phyloP scores from a whole-genome alignment of 1,139 yeast genomes.

The Zhuliangozyma blackwelliae region DNA sequence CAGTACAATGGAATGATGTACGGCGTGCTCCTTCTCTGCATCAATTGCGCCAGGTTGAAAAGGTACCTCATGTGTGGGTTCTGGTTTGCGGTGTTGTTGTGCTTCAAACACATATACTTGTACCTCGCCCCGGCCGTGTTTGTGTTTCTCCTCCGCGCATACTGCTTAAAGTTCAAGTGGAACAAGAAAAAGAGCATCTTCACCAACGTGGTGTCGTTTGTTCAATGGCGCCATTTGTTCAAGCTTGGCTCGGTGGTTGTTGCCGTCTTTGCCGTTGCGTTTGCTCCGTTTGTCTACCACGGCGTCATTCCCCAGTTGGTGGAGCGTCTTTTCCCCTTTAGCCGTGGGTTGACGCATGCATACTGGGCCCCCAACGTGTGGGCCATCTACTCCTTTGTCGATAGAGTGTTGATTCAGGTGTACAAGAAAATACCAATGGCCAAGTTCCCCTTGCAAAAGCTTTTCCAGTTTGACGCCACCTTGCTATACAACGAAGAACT shows the following conservation, averaged over 20 bases:
- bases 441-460: constrained; percentile 28
- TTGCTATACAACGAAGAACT: constrained; percentile 21
- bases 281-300: constrained; percentile 73
- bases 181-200: constrained; percentile 19
- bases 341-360: constrained; percentile 94
- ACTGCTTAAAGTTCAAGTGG: constrained; percentile 51
- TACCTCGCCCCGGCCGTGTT: constrained; percentile 95
- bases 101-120: constrained; percentile 91
- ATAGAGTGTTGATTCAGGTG: constrained; percentile 60
- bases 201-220: constrained; percentile 27
- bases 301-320: constrained; percentile 63
- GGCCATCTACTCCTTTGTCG: constrained; percentile 90
- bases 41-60: constrained; percentile 63
- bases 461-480: constrained; percentile 31
- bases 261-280: constrained; percentile 60
- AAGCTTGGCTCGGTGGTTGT: constrained; percentile 68
- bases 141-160: constrained; percentile 67
- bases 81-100: constrained; percentile 70
- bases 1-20: constrained; percentile 93
- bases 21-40: constrained; percentile 71
- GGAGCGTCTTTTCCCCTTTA: constrained; percentile 80
- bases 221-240: constrained; percentile 56
- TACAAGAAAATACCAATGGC: constrained; percentile 44
- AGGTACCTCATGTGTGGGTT: constrained; percentile 62
- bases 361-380: constrained; percentile 99